Percentiles rank a stretch among this genome's conserved stretches.
phyloP scores from a whole-genome alignment of 306 rosid species.

The Coriaria nepalensis region DNA sequence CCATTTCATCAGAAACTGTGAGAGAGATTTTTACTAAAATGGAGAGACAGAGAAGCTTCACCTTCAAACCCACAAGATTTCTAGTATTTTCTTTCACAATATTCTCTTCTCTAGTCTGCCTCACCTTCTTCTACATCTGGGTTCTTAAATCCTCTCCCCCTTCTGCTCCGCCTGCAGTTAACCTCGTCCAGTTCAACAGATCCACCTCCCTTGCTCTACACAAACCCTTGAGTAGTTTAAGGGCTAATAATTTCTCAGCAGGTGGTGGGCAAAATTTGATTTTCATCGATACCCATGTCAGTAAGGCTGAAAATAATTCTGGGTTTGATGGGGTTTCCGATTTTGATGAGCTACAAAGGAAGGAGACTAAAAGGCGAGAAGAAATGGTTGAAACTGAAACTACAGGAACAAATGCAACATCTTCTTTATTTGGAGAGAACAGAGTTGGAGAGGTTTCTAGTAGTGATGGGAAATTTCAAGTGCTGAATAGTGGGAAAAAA shows the following conservation, averaged over 20 bases:
- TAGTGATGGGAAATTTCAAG: conserved; percentile 10
- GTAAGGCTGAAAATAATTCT: conserved; percentile 24
- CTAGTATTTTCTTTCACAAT: conserved; percentile 54
- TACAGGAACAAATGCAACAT: conserved; percentile 19
- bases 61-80: conserved; percentile 62
- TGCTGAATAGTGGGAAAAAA: conserved; percentile 7
- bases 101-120: conserved; percentile 47
- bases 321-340: conserved; percentile 19
- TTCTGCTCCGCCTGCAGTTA: conserved; percentile 17
- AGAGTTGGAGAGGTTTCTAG: conserved; percentile 10
- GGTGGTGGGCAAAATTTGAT: conserved; percentile 18
- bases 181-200: conserved; percentile 34
- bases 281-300: conserved; percentile 27
- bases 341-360: conserved; percentile 14
- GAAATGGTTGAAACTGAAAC: conserved; percentile 14
- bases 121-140: conserved; percentile 50
- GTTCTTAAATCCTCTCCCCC: conserved; percentile 35
- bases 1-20: not conserved
- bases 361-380: conserved; percentile 18
- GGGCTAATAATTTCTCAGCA: conserved; percentile 24
- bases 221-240: conserved; percentile 17
- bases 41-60: conserved; percentile 79
- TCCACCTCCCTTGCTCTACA: conserved; percentile 25
- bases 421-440: conserved; percentile 5
- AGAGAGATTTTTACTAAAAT: conserved; percentile 8